Evolutionary conservation across 2,329 filamentous ascomycete genomes (phyloP).

Genomic region (Cordyceps farinosa): DNA sequence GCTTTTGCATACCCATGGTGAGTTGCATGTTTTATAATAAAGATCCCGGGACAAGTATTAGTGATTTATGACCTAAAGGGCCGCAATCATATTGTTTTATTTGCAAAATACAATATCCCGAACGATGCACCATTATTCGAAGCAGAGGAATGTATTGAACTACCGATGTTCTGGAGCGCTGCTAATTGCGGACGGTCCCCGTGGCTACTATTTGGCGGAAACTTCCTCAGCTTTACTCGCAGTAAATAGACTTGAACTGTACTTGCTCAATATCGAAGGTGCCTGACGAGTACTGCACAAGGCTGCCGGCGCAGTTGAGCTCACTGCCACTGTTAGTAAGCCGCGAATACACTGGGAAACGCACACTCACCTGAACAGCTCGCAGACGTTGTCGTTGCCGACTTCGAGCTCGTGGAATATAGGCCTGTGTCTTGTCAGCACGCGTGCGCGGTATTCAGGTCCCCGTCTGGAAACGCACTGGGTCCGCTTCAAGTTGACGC

Average conservation of each 20-base stretch:
- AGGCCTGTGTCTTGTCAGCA: background rate
- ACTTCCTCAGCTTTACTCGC: background rate
- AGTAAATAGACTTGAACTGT: background rate
- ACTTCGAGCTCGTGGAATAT: background rate
- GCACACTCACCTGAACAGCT: background rate
- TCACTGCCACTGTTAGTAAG: background rate
- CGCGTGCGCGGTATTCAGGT: too few species aligned
- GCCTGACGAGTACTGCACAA: background rate
- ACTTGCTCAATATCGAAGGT: background rate
- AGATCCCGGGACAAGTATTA: too few species aligned
- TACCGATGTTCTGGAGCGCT: too few species aligned
- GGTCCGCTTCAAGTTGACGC: background rate
- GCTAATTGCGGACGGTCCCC: too few species aligned
- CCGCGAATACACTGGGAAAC: background rate
- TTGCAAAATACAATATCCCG: too few species aligned
- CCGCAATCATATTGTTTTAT: too few species aligned
- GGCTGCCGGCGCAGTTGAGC: background rate
- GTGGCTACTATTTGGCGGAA: background rate
- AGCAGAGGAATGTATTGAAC: too few species aligned
- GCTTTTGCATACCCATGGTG: too few species aligned
- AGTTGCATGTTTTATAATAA: too few species aligned
- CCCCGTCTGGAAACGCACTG: background rate
- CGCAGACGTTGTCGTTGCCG: background rate
- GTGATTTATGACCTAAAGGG: too few species aligned
- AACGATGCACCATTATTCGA: too few species aligned